phyloP scores from a whole-genome alignment of 768 basidiomycete species.

The Leucogyrophana mollusca region DNA sequence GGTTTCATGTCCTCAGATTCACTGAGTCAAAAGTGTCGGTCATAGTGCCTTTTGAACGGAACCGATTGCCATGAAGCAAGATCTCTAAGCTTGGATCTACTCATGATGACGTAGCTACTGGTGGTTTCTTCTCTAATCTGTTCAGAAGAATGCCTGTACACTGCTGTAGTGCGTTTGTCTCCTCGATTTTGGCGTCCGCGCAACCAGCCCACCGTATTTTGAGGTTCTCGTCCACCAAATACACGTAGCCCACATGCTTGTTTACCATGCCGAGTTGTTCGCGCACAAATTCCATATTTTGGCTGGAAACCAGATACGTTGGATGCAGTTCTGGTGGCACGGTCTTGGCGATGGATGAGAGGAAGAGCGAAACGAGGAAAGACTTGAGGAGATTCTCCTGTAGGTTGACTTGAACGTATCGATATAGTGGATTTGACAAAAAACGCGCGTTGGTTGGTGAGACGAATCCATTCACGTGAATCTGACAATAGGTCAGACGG shows the following conservation, averaged over 20 bases:
- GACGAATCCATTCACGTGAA: conserved; percentile 75
- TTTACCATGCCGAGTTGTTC: conserved; percentile 88
- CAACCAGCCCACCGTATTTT: conserved; percentile 93
- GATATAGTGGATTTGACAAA: conserved; percentile 57
- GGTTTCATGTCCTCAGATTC: no score
- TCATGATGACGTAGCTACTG: no score
- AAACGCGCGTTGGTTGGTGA: conserved; percentile 54
- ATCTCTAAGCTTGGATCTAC: no score
- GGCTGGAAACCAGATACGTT: conserved; percentile 76
- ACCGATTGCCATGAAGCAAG: no score
- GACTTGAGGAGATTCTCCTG: conserved; percentile 95
- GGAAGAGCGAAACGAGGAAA: conserved; percentile 82
- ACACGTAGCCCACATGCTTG: conserved; percentile 89
- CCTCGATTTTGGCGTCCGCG: conserved; percentile 76
- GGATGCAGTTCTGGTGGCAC: conserved; percentile 65
- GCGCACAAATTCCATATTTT: conserved; percentile 84
- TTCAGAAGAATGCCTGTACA: conserved; percentile 71
- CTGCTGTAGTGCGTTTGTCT: conserved; percentile 63
- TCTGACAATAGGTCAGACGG: conserved; percentile 37
- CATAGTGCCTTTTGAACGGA: no score
- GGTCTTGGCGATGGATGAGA: conserved; percentile 65
- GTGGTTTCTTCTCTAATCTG: conserved; percentile 43
- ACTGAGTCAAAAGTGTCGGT: no score
- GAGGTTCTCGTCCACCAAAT: conserved; percentile 80
- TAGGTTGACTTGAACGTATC: conserved; percentile 84